These are phyloP conservation scores for Populus tremula DNA, from an alignment of 345 rosid genomes.

Conservation along the genomic window DNA sequence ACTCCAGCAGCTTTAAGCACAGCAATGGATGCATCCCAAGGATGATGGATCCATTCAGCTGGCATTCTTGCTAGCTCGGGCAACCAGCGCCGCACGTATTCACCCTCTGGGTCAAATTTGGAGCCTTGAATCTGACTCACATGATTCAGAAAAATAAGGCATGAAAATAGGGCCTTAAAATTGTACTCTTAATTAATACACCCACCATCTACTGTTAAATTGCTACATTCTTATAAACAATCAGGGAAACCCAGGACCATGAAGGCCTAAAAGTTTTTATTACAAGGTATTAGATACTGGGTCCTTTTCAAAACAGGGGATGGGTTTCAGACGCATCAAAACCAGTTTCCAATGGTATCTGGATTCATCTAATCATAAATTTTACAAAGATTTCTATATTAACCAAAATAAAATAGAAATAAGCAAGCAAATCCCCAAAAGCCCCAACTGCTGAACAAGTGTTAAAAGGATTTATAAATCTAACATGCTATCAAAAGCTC, in stretches of 20 bases:
- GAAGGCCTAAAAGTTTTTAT: background rate
- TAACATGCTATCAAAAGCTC: background rate
- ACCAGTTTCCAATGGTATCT: background rate
- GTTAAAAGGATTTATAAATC: background rate
- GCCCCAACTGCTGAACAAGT: background rate
- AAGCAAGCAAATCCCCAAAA: background rate
- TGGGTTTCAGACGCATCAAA: background rate
- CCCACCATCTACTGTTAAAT: background rate
- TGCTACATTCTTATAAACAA: background rate
- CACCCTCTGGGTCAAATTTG: constrained; percentile 78
- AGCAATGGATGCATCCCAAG: constrained; percentile 71
- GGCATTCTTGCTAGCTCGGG: constrained; percentile 93
- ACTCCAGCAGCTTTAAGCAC: constrained; percentile 75
- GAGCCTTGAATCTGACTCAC: constrained; percentile 70
- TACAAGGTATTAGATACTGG: background rate
- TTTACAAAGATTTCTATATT: background rate
- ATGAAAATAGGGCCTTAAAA: constrained; percentile 11
- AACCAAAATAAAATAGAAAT: background rate
- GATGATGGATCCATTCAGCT: constrained; percentile 90
- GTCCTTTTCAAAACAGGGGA: background rate
- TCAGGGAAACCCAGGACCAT: background rate
- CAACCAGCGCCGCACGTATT: constrained; percentile 83
- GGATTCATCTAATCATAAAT: background rate
- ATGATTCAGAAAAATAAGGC: background rate
- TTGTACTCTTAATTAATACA: background rate